Percentiles rank a stretch among this genome's conserved stretches.
phyloP scores from a whole-genome alignment of 129 eudicot genomes.

The Tanacetum coccineum region DNA sequence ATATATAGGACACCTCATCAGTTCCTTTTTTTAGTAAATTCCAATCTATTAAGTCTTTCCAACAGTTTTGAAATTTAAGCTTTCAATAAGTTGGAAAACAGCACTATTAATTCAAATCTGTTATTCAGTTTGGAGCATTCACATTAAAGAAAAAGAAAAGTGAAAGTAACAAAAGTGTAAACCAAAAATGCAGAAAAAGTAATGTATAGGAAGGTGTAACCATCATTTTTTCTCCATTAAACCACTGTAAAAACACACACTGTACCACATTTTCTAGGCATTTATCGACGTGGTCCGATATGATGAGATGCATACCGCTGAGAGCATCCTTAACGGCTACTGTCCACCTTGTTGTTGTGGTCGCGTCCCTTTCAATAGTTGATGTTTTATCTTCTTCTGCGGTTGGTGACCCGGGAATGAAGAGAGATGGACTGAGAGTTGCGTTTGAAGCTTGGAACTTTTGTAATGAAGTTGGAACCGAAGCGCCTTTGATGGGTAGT shows the following conservation, averaged over 20 bases:
- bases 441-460: constrained; percentile 88
- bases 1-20: no score
- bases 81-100: constrained; percentile 7
- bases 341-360: background rate
- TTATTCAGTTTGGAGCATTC: background rate
- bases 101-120: constrained; percentile 13
- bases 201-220: constrained; percentile 5
- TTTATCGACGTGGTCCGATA: background rate
- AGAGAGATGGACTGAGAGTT: constrained; percentile 64
- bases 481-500: constrained; percentile 86
- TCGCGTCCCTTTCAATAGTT: background rate
- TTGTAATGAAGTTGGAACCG: constrained; percentile 85
- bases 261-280: background rate
- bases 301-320: constrained; percentile 11
- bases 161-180: no score
- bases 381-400: constrained; percentile 32
- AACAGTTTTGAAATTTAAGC: background rate
- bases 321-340: constrained; percentile 15
- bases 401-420: constrained; percentile 89
- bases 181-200: constrained; percentile 10
- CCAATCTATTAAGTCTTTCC: no score
- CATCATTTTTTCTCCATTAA: background rate
- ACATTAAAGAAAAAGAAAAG: background rate
- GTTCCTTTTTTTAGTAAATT: no score
- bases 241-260: background rate